A percentile compares a stretch with the other conserved stretches of the same genome.
Conservation (phyloP, 805 yeast genomes). For the Grigorovia humatica region DNA sequence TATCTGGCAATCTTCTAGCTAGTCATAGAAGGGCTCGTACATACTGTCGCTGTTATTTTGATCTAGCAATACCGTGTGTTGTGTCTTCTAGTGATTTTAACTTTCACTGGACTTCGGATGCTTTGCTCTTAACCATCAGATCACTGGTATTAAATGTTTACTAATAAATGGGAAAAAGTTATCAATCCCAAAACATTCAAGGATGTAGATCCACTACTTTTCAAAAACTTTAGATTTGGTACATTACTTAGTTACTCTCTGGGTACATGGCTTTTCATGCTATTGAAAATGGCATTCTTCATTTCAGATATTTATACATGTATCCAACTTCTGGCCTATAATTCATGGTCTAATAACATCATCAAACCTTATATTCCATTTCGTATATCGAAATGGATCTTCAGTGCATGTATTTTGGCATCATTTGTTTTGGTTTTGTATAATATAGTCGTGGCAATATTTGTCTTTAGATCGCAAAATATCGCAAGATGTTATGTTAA, state of each 20-base stretch:
- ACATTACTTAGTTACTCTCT: conserved; percentile 16
- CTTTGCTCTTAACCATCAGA: background rate
- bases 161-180: conserved; percentile 19
- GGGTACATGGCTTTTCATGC: conserved; percentile 25
- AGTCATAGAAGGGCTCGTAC: no score
- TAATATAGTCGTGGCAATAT: conserved; percentile 47
- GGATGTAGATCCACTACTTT: conserved; percentile 14
- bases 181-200: conserved; percentile 21
- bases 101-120: background rate
- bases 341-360: conserved; percentile 51
- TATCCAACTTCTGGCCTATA: conserved; percentile 57
- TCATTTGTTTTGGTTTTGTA: conserved; percentile 48
- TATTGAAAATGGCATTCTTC: conserved; percentile 43
- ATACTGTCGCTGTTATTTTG: no score
- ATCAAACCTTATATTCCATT: conserved; percentile 38
- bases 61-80: no score
- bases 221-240: conserved; percentile 14
- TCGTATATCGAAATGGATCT: conserved; percentile 52
- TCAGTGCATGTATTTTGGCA: conserved; percentile 67
- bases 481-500: conserved; percentile 64
- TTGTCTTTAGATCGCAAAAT: conserved; percentile 47
- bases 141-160: conserved; percentile 9
- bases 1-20: no score
- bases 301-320: conserved; percentile 73
- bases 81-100: background rate